These are phyloP conservation scores for Colletotrichum orchidophilum DNA, from an alignment of 2,329 filamentous ascomycete genomes.

Conservation along the genomic window DNA sequence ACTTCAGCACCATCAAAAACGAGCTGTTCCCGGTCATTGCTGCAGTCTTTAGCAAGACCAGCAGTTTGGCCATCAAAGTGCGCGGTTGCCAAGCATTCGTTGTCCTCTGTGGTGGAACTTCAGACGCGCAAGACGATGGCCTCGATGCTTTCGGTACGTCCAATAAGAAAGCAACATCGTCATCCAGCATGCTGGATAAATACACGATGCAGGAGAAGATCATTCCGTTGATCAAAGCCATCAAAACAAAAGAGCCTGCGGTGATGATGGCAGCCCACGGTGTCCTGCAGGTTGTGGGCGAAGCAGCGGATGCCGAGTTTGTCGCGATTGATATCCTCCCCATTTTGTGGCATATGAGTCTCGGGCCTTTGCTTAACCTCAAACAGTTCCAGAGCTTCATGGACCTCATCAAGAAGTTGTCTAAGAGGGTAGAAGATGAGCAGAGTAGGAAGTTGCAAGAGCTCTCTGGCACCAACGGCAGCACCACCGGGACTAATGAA, in stretches of 20 bases:
- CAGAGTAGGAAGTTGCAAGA: constrained; percentile 90
- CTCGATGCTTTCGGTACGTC: constrained; percentile 74
- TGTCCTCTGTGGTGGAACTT: constrained; percentile 83
- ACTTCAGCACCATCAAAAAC: constrained; percentile 97
- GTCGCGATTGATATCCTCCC: constrained; percentile 91
- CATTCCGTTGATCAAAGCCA: constrained; percentile 86
- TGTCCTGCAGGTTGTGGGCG: constrained; percentile 85
- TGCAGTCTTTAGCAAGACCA: constrained; percentile 90
- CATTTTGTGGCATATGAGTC: constrained; percentile 88
- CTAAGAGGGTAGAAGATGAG: constrained; percentile 84
- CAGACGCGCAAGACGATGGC: constrained; percentile 70
- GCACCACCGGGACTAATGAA: constrained; percentile 61
- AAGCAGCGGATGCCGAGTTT: constrained; percentile 86
- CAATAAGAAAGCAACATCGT: constrained; percentile 69
- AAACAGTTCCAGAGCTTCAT: constrained; percentile 92
- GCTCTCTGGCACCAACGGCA: constrained; percentile 69
- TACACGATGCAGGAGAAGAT: constrained; percentile 99
- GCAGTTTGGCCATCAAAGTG: constrained; percentile 93
- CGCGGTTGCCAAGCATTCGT: constrained; percentile 90
- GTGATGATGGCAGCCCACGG: constrained; percentile 95
- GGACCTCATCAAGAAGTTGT: constrained; percentile 84
- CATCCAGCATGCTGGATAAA: constrained; percentile 88
- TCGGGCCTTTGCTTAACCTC: constrained; percentile 88
- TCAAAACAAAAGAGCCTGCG: constrained; percentile 97
- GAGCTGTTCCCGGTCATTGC: constrained; percentile 95